Conservation (phyloP, 441 rosid genomes). For the Rhodomyrtus psidioides region DNA sequence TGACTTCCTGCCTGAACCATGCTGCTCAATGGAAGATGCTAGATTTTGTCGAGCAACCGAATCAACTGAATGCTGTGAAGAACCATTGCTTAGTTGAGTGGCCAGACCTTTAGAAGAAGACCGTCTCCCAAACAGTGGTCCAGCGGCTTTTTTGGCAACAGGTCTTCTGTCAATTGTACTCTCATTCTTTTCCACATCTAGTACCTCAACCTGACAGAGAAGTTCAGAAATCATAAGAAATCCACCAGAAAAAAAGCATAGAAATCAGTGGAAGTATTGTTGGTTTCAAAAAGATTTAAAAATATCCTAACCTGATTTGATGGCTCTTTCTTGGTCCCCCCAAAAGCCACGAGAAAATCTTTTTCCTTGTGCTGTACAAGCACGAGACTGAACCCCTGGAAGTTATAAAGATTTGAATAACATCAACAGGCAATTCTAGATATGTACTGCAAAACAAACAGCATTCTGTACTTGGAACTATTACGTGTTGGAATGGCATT, state of each 20-base stretch:
- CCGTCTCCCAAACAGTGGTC: slow-evolving; percentile 42
- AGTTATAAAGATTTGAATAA: not conserved
- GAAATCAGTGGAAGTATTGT: not conserved
- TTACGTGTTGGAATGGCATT: not conserved
- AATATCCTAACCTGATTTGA: slow-evolving; percentile 65
- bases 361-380: slow-evolving; percentile 85
- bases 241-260: not conserved
- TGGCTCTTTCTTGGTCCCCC: slow-evolving; percentile 81
- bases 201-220: slow-evolving; percentile 61
- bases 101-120: slow-evolving; percentile 44
- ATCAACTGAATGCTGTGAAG: slow-evolving; percentile 58
- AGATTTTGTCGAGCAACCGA: slow-evolving; percentile 59
- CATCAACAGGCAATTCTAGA: not conserved
- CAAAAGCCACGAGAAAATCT: slow-evolving; percentile 91
- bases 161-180: slow-evolving; percentile 36
- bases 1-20: slow-evolving; percentile 86
- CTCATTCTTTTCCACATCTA: slow-evolving; percentile 69
- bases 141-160: slow-evolving; percentile 39
- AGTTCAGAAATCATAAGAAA: not conserved
- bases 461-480: not conserved
- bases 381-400: slow-evolving; percentile 88
- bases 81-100: slow-evolving; percentile 38
- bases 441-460: not conserved
- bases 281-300: not conserved
- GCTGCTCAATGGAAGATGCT: slow-evolving; percentile 71